Evolutionary conservation across 441 rosid species (phyloP), one percentile per base, ranked within the genome.

Genomic region (Mallotus japonicus): DNA sequence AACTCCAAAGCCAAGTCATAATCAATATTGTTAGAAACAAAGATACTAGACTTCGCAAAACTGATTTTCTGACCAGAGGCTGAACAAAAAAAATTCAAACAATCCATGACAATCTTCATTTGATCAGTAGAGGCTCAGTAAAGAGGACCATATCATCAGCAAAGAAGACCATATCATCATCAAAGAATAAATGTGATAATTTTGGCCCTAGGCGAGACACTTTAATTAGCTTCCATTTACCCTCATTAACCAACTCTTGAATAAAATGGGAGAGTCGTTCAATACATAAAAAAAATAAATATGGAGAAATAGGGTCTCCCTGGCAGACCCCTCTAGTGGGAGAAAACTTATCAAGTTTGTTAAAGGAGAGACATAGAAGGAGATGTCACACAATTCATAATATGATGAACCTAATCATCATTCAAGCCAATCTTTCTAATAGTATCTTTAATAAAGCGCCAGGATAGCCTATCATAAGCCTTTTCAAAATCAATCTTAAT

Each of bases 301-400:
- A 64, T 0, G 67, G 67, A 3, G 67, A 64, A 0, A 64, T n/a
- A 1, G 67, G 53, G 5, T 64, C 67, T 1, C 67, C 67, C 17
- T 64, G 28, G 6, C 28, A 24, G 0, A 64, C 1, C 1, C 1
- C 50, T 6, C 53, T 4, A 15, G 67, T 15, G 0, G 67, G 67
- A 1, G 1, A 16, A 10, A 64, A 64, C 0, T 0, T 8, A 0
- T 42, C 14, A 0, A 22, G 4, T 0, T 3, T 15, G 0, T 12
- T n/a, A 8, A 3, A 59, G 16, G 1, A 59, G 7, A 8, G 13
- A 12, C 34, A 59, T 8, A 59, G 24, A 55, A 8, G 0, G 17
- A 19, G 58, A 15, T 2, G 17, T 14, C 6, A 55, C 19, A 55
- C 20, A 6, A 17, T 16, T 16, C 2, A 55, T 17, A 14, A 55